Base-by-base conservation (phyloP, 1,139 yeast species). In the Geotrichum reessii region DNA sequence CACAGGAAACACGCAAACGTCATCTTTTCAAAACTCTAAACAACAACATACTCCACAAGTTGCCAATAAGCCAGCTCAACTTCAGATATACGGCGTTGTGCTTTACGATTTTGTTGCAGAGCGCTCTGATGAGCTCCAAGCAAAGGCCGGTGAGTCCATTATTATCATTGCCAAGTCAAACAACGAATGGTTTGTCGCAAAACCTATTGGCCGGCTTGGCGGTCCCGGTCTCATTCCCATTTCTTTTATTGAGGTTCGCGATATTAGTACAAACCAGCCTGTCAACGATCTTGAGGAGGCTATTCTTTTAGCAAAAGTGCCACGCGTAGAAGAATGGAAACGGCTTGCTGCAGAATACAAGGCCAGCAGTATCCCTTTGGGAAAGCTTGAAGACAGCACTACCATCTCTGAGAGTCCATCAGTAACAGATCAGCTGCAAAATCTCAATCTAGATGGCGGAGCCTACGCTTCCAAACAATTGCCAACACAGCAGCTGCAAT, bases 191-290 rank as follows among this genome's bases (percentile, higher is more conserved):
- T 92, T 91, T 68, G 95, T 93, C 60, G 98, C 98, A 14, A 93
- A 93, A 71, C 97, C 97, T 7, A 88, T 93, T 57, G 95, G 95
- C 63, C 78, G 97, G 57, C 78, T 93, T 55, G 99, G 99, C 17
- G 99, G 98, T 0, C 98, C 98, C 0, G 99, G 99, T 0, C 78
- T 93, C 59, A 95, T 93, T 12, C 99, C 99, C 0, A 95, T 89
- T 3, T 83, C 90, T 28, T 93, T 88, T 69, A 95, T 93, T 37
- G 88, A 89, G 68, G 82, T 93, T 52, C 83, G 93, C 49, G 96
- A 93, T 71, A 80, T 91, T 61, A 77, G 84, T 44, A 77, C 88
- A 0, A 86, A 85, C 28, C 71, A 76, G 66, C 77, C 86, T 0
- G 71, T 77, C 14, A 69, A 69, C 4, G 79, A 80, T 57, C 77